Base-by-base conservation (phyloP, 202 grass and related monocot genomes). In the Bolboschoenoplectus hybrid region DNA sequence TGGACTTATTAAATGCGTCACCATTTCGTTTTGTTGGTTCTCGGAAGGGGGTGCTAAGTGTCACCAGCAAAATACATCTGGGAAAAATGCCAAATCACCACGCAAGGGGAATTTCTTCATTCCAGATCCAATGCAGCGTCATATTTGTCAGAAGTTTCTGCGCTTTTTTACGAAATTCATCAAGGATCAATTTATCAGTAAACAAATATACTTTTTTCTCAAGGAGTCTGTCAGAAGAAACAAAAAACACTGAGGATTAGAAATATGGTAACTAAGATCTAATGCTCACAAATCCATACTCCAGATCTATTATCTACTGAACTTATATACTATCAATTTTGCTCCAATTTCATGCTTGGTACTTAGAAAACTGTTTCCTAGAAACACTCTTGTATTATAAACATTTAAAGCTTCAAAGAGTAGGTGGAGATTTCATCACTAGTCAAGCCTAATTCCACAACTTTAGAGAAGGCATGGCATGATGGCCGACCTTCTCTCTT, bases 361-460 rank as follows among this genome's bases (percentile, higher is more conserved):
- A 41, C 38, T 40, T 43, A 10, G 26, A 26, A 69, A 12, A 45
- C 14, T 70, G 66, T 43, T 73, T 20, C 17, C 9, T 3, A 2
- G 9, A 51, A 32, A 75, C 46, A 52, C 47, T 9, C 16, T 39
- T 36, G 2, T 38, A 55, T 38, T 7, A 39, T 17, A 78, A 78
- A 57, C 26, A 55, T 56, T 78, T 78, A 56, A 78, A 56, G 74
- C 74, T 16, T 56, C 13, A 36, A 17, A 75, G 5, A 78, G 74
- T 78, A 9, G 74, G 34, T 78, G 41, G 74, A 16, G 51, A 40
- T 16, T 56, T 78, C 1, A 78, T 16, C 39, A 38, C 11, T 38
- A 74, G 74, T 57, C 74, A 57, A 57, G 49, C 74, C 74, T 77
- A 39, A 77, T 77, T 77, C 73, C 50, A 77, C 71, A 77, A 55